A percentile compares a stretch with the other conserved stretches of the same genome.
Evolutionary conservation across 306 rosid genomes (phyloP).

Genomic region (Medicago lupulina): DNA sequence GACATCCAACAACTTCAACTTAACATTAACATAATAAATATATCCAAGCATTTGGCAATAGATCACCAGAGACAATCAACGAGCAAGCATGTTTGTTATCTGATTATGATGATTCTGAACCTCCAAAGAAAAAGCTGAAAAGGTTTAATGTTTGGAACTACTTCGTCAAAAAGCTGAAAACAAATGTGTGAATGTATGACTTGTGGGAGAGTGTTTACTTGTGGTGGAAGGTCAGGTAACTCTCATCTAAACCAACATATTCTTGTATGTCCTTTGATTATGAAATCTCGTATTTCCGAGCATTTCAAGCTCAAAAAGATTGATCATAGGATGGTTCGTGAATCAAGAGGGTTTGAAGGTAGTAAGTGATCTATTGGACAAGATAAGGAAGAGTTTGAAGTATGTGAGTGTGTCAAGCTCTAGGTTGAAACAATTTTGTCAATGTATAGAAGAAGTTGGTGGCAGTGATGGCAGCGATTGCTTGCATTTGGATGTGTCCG

Average conservation of each 20-base stretch:
- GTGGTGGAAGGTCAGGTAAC: not conserved
- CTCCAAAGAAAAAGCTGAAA: not conserved
- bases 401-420: not conserved
- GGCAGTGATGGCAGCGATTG: not conserved
- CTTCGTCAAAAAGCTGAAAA: not conserved
- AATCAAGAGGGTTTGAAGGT: slow-evolving; percentile 25
- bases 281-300: not conserved
- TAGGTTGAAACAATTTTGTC: slow-evolving; percentile 19
- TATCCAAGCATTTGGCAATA: no score
- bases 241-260: not conserved
- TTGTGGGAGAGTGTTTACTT: not conserved
- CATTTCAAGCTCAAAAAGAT: not conserved
- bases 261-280: not conserved
- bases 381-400: slow-evolving; percentile 23
- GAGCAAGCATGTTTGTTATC: no score
- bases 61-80: no score
- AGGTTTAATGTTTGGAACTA: not conserved
- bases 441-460: slow-evolving; percentile 29
- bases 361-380: slow-evolving; percentile 2
- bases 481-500: slow-evolving; percentile 33
- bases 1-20: no score
- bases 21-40: no score
- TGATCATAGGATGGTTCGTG: not conserved
- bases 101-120: not conserved
- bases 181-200: not conserved